Evolutionary conservation across 2,329 filamentous ascomycete species (phyloP), one percentile per base, ranked within the genome.

Genomic region (Colletotrichum viniferum): DNA sequence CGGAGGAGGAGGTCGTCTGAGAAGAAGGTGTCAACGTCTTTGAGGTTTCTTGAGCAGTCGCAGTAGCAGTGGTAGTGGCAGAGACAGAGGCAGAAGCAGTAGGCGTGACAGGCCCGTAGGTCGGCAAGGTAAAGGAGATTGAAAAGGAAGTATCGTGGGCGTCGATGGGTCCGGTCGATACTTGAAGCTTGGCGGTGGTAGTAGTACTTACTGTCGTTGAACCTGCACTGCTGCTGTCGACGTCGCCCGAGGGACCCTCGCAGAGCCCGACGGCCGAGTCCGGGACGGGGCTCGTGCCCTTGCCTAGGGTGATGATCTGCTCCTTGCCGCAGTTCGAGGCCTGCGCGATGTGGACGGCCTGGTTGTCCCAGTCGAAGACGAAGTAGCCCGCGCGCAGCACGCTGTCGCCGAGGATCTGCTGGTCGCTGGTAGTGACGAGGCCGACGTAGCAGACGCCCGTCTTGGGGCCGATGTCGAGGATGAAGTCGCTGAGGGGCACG

Each of bases 401-500:
- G 28, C 84, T 83, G 77, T 87, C 85, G 18, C 86, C 86, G 13
- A 87, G 81, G 16, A 87, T 86, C 77, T 87, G 85, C 80, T 86
- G 85, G 43, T 84, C 84, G n/a, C 79, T 81, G 7, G 83, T 84
- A 8, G 82, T 43, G n/a, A 82, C 80, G 2, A 87, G 79, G 28
- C 88, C 88, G 14, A 88, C 82, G 64, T 86, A 83, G 81, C 88
- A 89, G 14, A 78, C 78, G 16, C 79, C 79, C 62, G 82, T 78
- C 14, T 24, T 13, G 18, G 76, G 74, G 4, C 84, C 79, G 30
- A 85, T 76, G 76, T 88, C 82, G 70, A 90, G 84, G 78, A 91
- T 86, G 64, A 91, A 88, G 77, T 91, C 88, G 74, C 81, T 82
- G 18, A 88, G 82, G 5, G 86, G 81, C 16, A 89, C 87, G 10